These are phyloP conservation scores for Byssothecium circinans DNA, from an alignment of 2,329 filamentous ascomycete species.

Conservation along the genomic window DNA sequence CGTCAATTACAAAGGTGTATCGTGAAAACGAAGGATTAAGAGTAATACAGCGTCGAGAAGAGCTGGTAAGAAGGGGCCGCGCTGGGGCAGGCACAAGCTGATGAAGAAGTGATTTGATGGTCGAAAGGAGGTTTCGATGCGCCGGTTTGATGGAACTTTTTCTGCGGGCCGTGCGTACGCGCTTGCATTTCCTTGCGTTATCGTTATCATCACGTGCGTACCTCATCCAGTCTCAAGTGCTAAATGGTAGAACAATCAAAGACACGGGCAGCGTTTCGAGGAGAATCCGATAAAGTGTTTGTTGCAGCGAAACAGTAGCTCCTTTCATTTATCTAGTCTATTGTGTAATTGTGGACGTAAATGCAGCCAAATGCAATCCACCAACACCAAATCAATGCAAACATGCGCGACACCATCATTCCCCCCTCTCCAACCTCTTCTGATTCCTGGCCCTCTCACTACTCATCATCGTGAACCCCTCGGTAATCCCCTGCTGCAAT, in stretches of 20 bases:
- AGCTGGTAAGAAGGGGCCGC: conserved; percentile 12
- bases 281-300: too few species aligned
- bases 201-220: conserved; percentile 20
- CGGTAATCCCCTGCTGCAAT: conserved; percentile 64
- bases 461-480: conserved; percentile 55
- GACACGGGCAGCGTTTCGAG: too few species aligned
- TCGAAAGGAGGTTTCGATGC: conserved; percentile 17
- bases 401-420: neutral
- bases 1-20: conserved; percentile 20
- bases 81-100: conserved; percentile 15
- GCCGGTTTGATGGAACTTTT: conserved; percentile 29
- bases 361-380: neutral
- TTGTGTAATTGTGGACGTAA: neutral
- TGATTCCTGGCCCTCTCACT: conserved; percentile 11
- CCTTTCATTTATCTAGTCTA: too few species aligned
- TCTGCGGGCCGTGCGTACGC: conserved; percentile 23
- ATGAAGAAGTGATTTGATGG: conserved; percentile 16
- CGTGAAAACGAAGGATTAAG: conserved; percentile 11
- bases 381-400: neutral
- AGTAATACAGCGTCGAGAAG: conserved; percentile 9
- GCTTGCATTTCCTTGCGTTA: conserved; percentile 20
- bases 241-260: neutral
- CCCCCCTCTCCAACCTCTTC: conserved; percentile 10
- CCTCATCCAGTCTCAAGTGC: too few species aligned
- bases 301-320: too few species aligned